Evolutionary conservation across 2,329 filamentous ascomycete species (phyloP), one percentile per base, ranked within the genome.

Genomic region (Sporothrix protearum): DNA sequence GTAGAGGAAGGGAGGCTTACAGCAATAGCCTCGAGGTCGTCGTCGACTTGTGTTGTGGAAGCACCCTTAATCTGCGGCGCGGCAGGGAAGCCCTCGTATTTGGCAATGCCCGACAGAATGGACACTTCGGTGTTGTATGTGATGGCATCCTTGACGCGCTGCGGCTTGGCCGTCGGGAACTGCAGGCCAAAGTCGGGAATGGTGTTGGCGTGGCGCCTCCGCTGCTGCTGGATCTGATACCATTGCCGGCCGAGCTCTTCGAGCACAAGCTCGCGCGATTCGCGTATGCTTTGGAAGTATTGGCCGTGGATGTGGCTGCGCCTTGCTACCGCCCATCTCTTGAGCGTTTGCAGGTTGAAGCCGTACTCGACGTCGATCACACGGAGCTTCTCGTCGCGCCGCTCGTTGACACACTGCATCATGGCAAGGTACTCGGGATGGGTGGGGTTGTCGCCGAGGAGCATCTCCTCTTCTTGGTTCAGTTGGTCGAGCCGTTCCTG

Each of bases 111-210:
- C 6, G 94, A 91, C 71, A 99, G 83, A 36, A 97, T 89, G 0
- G 94, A 97, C 4, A 99, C 94, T 79, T 99, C 96, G 75, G 91
- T 92, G 79, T 97, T 98, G 83, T 98, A 98, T 63, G 94, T 92
- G 67, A 94, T 87, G 76, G 97, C 94, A 74, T 97, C 92, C 73
- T 89, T 86, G 73, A 97, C 87, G 77, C 95, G 92, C 77, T 94
- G 91, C 36, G 90, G 87, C 73, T 90, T 88, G 74, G 91, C 90
- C 68, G 90, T 88, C 8, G 93, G 92, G 78, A 96, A 96, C 70
- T 91, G 88, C 76, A 96, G 88, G 71, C 91, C 90, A 78, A 92
- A 97, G 76, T 96, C 92, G 53, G 92, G 89, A 75, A 94, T 88
- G 73, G 91, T 90, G 77, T 92, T 91, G 73, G 93, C 91, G 74